Evolutionary conservation across 495 filamentous ascomycete genomes (phyloP), one percentile per base, ranked within the genome.

Genomic region (Hypoxylon perforatum): DNA sequence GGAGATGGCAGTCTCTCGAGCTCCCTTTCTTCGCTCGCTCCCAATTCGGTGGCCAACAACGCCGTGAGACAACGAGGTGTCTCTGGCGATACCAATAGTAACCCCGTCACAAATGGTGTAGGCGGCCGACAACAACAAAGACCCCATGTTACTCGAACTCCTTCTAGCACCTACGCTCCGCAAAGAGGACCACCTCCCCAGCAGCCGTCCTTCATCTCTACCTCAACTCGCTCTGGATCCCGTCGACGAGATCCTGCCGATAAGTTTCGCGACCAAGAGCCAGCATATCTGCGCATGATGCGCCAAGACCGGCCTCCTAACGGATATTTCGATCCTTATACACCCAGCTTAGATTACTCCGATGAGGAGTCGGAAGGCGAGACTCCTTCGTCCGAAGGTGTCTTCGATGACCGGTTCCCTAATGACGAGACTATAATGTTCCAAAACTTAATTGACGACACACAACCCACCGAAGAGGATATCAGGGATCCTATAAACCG

Each of bases 361-460:
- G 92, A 93, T 42, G 93, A 94, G 9, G 93, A 97, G 66, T 86
- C 90, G n/a, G 95, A 98, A 49, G 95, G 81, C 57, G 82, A 83
- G 61, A 95, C 92, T 0, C 94, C 94, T 3, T 90, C 91, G 0
- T 92, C 92, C 0, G 94, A 95, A 62, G 86, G 87, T 1, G 90
- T 90, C 17, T 91, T 91, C 65, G 90, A 90, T 62, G 92, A 97
- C 70, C 82, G 85, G 35, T 97, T 96, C 76, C 65, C 65, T 28
- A 94, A 98, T 69, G 91, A 93, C 55, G 95, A 98, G 71, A 94
- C 92, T 23, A 88, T 97, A 72, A 85, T 98, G 57, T 97, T 97
- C 71, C 87, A 80, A 48, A 90, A 94, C 66, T 85, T 89, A 30
- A 90, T 92, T 56, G 91, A 95, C 70, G 92, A 96, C 58, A 90